Evolutionary conservation across 441 rosid genomes (phyloP).

Genomic region (Omphalea diandra): DNA sequence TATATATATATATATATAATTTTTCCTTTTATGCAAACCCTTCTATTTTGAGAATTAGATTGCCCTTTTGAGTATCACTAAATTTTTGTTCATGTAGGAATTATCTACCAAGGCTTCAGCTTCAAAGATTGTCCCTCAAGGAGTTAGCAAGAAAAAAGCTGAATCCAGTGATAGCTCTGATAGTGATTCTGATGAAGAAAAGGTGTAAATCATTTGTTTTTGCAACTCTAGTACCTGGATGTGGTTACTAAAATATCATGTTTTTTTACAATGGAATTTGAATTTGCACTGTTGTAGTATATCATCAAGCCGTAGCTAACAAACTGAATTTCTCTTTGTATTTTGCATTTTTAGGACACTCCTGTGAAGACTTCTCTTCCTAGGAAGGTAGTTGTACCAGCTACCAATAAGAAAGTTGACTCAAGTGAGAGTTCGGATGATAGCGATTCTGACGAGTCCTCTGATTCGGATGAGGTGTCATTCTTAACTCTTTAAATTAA

Average conservation of each 20-base stretch:
- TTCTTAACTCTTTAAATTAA: not conserved
- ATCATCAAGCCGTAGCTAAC: not conserved
- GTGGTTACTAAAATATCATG: not conserved
- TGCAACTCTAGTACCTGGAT: not conserved
- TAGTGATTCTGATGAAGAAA: constrained; percentile 20
- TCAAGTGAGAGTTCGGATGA: constrained; percentile 20
- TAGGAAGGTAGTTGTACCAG: constrained; percentile 21
- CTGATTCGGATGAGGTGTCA: constrained; percentile 21
- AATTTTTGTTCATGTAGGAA: no score
- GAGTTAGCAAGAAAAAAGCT: not conserved
- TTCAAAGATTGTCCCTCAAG: not conserved
- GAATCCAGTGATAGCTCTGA: constrained; percentile 24
- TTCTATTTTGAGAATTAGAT: no score
- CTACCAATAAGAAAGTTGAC: constrained; percentile 17
- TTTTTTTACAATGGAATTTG: no score
- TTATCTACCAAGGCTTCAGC: constrained; percentile 11
- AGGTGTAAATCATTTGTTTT: not conserved
- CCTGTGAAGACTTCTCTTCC: constrained; percentile 12
- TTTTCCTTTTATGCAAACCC: no score
- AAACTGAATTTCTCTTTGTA: not conserved
- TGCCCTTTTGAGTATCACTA: no score
- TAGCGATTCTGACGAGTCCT: constrained; percentile 23
- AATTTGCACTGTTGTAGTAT: no score
- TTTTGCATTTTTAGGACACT: constrained; percentile 12
- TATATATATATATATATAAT: no score